Evolutionary conservation across 2,329 filamentous ascomycete genomes (phyloP), one percentile per base, ranked within the genome.

Genomic region (Sporothrix luriei): DNA sequence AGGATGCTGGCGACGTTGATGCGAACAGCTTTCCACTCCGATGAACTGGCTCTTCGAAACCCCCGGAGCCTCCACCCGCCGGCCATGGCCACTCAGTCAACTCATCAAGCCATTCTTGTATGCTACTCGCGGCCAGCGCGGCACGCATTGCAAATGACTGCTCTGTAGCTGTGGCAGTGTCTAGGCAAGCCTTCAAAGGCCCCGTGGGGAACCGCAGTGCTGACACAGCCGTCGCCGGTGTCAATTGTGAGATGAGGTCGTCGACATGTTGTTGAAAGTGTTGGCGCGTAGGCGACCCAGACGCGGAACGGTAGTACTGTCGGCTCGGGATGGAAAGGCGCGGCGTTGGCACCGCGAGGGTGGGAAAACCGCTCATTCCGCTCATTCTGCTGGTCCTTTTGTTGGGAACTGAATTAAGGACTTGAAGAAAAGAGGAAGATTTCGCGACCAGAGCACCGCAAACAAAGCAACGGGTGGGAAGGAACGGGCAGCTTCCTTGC

Each of bases 61-160:
- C 88, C 0, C 80, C 77, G 2, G 85, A 82, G 51, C 83, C 83
- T 1, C 70, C 71, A 4, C 78, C 75, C 1, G 80, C 75, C 1
- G 87, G 84, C 88, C 88, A 88, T 1, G 81, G 78, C 88, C 87
- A 88, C 57, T 80, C 76, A 57, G 81, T 80, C 51, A 95, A 82
- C 80, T 95, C 92, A n/a, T 87, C 82, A 33, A 91, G 83, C 91
- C 92, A 95, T 75, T 87, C 84, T 78, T 90, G 85, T 72, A 95
- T 87, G 72, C 86, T 88, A 74, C 90, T 87, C 14, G 90, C 90
- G 19, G 90, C 89, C 71, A 88, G 79, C 54, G 91, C 91, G 55
- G 91, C 89, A 72, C 87, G 85, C 75, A 90, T 83, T 54, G 89
- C 91, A 78, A 94, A 88, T 19, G 90, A 88, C 74, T 90, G 87